Conservation (phyloP, 768 basidiomycete genomes). For the Dendrothele bispora region DNA sequence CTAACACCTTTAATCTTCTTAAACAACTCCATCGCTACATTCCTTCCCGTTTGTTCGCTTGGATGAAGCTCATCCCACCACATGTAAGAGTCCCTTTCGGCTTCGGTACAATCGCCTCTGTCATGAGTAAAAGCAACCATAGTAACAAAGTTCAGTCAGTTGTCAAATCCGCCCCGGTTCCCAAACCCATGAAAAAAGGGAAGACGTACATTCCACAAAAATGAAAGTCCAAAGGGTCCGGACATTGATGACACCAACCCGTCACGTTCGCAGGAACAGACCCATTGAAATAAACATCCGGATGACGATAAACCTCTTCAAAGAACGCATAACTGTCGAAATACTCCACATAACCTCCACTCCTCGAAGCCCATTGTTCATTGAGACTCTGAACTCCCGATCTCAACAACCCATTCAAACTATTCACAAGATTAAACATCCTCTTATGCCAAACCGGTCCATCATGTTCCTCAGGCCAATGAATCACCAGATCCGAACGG, state of each 20-base stretch:
- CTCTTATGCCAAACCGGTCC: slow-evolving; percentile 20
- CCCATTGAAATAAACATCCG: slow-evolving; percentile 20
- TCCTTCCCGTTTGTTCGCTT: slow-evolving; percentile 8
- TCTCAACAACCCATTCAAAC: slow-evolving; percentile 15
- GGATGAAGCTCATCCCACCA: slow-evolving; percentile 16
- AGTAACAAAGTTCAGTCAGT: neutral
- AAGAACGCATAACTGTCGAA: slow-evolving; percentile 23
- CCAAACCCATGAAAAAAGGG: no score
- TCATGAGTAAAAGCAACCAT: neutral
- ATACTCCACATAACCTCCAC: slow-evolving; percentile 9
- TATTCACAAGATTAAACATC: slow-evolving; percentile 20
- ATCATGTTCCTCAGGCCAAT: slow-evolving; percentile 18
- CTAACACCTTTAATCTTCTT: slow-evolving; percentile 6
- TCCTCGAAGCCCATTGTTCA: slow-evolving; percentile 12
- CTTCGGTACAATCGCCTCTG: slow-evolving; percentile 19
- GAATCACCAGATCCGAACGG: slow-evolving; percentile 17
- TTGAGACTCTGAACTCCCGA: slow-evolving; percentile 15
- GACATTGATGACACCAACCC: slow-evolving; percentile 22
- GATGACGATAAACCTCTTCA: slow-evolving; percentile 19
- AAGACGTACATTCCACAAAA: slow-evolving; percentile 9
- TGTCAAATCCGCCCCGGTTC: neutral
- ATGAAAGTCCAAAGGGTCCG: slow-evolving; percentile 10
- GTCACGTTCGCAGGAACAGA: slow-evolving; percentile 20
- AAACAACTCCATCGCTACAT: neutral
- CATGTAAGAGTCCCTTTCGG: slow-evolving; percentile 19